phyloP scores from a whole-genome alignment of 306 rosid species.

The Vicia villosa region DNA sequence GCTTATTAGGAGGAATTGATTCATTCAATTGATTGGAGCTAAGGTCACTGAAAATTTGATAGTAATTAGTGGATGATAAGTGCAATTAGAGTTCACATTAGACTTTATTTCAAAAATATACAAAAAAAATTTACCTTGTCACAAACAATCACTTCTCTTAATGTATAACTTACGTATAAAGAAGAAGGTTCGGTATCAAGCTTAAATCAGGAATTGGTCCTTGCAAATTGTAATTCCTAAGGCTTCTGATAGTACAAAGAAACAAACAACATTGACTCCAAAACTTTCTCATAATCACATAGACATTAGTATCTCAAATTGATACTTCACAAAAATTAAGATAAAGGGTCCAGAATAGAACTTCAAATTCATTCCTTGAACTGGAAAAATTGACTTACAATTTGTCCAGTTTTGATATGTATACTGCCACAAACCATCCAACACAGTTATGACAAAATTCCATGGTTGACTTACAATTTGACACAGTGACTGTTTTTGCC shows the following conservation, averaged over 20 bases:
- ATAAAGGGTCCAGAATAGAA: constrained; percentile 23
- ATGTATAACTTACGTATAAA: constrained; percentile 64
- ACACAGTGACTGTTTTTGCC: no score
- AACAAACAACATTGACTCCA: no score
- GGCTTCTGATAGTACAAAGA: no score
- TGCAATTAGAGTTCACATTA: no score
- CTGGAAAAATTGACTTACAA: constrained; percentile 67
- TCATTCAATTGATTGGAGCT: no score
- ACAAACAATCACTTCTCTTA: constrained; percentile 10
- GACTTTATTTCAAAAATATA: constrained; percentile 5
- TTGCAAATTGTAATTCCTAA: constrained; percentile 60
- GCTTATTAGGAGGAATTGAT: no score
- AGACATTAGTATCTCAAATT: constrained; percentile 14
- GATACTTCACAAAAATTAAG: constrained; percentile 17
- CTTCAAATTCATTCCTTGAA: constrained; percentile 4
- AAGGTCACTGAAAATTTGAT: no score
- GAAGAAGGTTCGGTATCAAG: constrained; percentile 49
- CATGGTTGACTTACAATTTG: no score
- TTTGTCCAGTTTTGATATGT: constrained; percentile 61
- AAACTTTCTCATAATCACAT: neutral
- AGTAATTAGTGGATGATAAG: no score
- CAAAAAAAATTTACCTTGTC: constrained; percentile 6
- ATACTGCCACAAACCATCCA: no score
- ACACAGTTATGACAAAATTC: no score
- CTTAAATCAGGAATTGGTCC: constrained; percentile 90